phyloP scores from a whole-genome alignment of 192 early-diverging fungal genomes.

The Umbelopsis ramanniana region DNA sequence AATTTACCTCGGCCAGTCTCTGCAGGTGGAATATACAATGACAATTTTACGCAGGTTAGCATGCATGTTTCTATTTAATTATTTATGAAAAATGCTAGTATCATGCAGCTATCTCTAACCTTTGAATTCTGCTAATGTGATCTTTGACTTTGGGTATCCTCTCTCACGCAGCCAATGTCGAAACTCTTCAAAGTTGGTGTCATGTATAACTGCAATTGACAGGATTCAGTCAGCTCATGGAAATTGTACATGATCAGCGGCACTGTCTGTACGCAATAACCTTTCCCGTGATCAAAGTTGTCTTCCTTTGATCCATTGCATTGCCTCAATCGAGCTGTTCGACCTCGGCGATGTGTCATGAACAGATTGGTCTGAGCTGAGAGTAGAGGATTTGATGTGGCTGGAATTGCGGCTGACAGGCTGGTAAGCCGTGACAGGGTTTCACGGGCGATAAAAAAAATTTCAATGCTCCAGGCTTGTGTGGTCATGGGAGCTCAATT shows the following conservation, averaged over 20 bases:
- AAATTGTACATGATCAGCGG: no score
- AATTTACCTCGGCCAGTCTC: slow-evolving; percentile 11
- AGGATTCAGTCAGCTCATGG: not conserved
- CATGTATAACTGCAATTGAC: slow-evolving; percentile 44
- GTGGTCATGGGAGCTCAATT: no score
- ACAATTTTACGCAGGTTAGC: not conserved
- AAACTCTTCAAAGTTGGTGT: slow-evolving; percentile 52
- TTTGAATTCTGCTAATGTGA: slow-evolving; percentile 57
- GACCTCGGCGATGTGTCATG: not conserved
- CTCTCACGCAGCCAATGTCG: slow-evolving; percentile 49
- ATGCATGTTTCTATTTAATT: not conserved
- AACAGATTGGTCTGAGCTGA: not conserved
- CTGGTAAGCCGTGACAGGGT: no score
- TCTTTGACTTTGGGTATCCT: slow-evolving; percentile 54
- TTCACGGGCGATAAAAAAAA: no score
- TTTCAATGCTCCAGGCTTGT: no score
- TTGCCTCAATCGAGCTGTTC: not conserved
- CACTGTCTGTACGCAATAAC: not conserved
- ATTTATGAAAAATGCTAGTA: not conserved
- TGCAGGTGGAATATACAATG: not conserved
- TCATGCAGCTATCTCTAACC: slow-evolving; percentile 29
- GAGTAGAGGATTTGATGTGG: no score
- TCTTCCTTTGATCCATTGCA: not conserved
- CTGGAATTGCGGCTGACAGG: no score
- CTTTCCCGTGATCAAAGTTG: slow-evolving; percentile 5